These are phyloP conservation scores for Sporothrix variecibatus DNA, from an alignment of 2,329 filamentous ascomycete genomes.

Conservation along the genomic window DNA sequence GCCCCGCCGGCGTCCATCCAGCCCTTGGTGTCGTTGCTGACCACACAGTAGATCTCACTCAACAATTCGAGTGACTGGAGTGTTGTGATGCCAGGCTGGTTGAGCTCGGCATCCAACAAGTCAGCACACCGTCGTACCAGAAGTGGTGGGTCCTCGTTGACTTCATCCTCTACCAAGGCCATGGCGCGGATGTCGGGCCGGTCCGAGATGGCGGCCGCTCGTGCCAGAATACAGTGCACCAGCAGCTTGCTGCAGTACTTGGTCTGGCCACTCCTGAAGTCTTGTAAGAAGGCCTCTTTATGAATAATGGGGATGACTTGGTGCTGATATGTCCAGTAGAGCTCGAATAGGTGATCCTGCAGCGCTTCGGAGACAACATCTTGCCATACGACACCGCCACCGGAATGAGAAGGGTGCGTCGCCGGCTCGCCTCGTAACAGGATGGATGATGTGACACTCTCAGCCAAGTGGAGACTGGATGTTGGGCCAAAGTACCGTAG, in stretches of 20 bases:
- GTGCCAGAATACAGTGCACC: constrained; percentile 23
- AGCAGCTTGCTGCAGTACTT: constrained; percentile 26
- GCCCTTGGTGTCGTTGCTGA: constrained; percentile 24
- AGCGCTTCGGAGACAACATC: neutral
- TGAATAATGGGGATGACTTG: constrained; percentile 24
- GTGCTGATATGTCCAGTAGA: constrained; percentile 25
- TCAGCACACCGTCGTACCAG: constrained; percentile 9
- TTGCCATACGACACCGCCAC: constrained; percentile 21
- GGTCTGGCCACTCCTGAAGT: constrained; percentile 22
- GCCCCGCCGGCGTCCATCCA: neutral
- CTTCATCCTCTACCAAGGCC: constrained; percentile 21
- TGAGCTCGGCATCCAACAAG: constrained; percentile 16
- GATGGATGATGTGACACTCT: constrained; percentile 21
- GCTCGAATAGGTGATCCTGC: constrained; percentile 21
- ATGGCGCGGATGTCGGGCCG: constrained; percentile 21
- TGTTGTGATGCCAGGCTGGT: constrained; percentile 20
- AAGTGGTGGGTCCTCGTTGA: constrained; percentile 18
- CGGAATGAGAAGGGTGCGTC: neutral
- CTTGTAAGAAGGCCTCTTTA: constrained; percentile 25
- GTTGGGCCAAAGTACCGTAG: constrained; percentile 22
- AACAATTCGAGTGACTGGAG: constrained; percentile 24
- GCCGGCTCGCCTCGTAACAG: neutral
- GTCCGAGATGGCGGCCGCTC: constrained; percentile 19
- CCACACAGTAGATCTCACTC: constrained; percentile 17
- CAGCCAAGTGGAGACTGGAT: constrained; percentile 6